Base-by-base conservation (phyloP, 768 basidiomycete species). In the Russula olivacea region DNA sequence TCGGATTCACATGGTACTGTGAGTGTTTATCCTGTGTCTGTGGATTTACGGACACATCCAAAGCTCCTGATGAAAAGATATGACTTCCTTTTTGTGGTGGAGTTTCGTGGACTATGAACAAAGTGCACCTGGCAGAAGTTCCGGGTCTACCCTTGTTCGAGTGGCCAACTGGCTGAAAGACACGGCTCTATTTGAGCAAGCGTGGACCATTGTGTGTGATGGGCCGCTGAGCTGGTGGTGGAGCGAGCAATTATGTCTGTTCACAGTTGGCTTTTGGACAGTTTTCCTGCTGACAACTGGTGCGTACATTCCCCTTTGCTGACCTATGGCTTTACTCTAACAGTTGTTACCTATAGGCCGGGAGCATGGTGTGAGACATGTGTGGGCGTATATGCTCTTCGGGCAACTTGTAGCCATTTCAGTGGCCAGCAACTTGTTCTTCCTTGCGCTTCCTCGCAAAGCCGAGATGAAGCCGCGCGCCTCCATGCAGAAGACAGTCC, bases 371-470 rank as follows among this genome's bases (percentile, higher is more conserved):
- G 75, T 88, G 62, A 79, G 77, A 66, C 75, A 81, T 63, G 54
- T 81, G 0, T 86, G 83, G 83, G 84, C 82, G 2, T 88, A 86
- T 73, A 86, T 88, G 83, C 74, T 89, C 40, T 77, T 41, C 19
- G 19, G 86, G 6, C 86, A 89, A 71, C 67, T 88, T 23, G 86
- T 90, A 58, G 86, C 88, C 36, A 83, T 89, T 51, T 83, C 82
- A 12, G 83, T 88, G 41, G 83, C 85, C 9, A 80, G 81, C 0
- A 81, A 83, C 58, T 75, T 90, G 21, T 88, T 87, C 73, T 82
- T 82, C 67, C 71, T 83, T 7, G 80, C 83, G 11, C 59, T 85
- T 34, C 9, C 58, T 14, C 38, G 17, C 8, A 12, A 14, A 43
- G 10, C 38, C n/a, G 45, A 34, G 15, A 40, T 23, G 14, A 41